Evolutionary conservation across 1,139 yeast species (phyloP).

Genomic region (Suhomyces bribrorum): DNA sequence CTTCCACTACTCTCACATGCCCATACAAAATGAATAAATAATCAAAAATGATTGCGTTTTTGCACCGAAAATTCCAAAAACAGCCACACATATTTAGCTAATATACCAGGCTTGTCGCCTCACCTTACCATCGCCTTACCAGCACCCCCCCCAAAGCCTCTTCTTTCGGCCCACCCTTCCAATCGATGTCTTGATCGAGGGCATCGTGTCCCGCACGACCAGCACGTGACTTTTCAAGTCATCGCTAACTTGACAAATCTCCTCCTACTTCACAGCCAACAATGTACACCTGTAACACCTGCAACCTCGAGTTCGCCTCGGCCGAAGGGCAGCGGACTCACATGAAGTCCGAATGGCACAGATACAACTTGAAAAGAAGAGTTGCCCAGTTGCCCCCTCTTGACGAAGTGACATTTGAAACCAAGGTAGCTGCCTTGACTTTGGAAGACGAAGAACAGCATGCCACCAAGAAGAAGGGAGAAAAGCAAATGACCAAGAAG

Average conservation of each 20-base stretch:
- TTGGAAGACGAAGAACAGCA: slow-evolving; percentile 20
- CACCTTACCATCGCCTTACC: background rate
- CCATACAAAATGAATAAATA: too few species aligned
- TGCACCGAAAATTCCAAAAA: too few species aligned
- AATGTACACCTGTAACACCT: slow-evolving; percentile 47
- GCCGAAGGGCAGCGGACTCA: slow-evolving; percentile 47
- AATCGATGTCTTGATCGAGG: background rate
- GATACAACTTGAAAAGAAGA: slow-evolving; percentile 61
- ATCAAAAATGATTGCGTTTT: too few species aligned
- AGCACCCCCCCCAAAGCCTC: background rate
- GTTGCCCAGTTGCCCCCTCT: slow-evolving; percentile 60
- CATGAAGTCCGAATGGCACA: slow-evolving; percentile 76
- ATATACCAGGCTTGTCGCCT: slow-evolving; percentile 5
- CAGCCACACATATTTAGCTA: too few species aligned
- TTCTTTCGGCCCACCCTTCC: background rate
- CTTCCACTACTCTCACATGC: too few species aligned
- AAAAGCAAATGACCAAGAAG: slow-evolving; percentile 53
- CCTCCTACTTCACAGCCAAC: background rate
- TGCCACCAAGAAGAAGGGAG: slow-evolving; percentile 23
- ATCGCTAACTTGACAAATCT: slow-evolving; percentile 4
- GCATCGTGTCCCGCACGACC: slow-evolving; percentile 4
- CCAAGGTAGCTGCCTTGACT: slow-evolving; percentile 43
- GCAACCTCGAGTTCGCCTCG: slow-evolving; percentile 42
- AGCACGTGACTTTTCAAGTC: slow-evolving; percentile 7
- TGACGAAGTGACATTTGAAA: slow-evolving; percentile 48